Conservation (phyloP, 2,329 filamentous ascomycete genomes). For the Albifimbria verrucaria region DNA sequence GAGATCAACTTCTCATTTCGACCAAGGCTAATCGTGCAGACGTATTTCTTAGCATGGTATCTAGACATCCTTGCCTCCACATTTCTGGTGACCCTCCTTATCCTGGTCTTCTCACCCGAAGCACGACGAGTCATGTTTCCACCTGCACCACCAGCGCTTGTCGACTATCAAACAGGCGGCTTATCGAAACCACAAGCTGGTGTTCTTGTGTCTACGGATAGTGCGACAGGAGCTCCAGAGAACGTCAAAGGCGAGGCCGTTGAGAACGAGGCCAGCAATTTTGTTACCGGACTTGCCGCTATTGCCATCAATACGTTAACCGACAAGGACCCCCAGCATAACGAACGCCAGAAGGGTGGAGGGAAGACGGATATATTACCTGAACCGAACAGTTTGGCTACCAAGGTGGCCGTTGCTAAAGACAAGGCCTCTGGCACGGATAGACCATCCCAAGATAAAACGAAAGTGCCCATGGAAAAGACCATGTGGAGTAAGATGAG, state of each 20-base stretch:
- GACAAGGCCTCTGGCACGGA: constrained; percentile 41
- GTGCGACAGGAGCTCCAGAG: constrained; percentile 73
- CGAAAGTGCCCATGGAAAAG: constrained; percentile 70
- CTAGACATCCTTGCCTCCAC: constrained; percentile 63
- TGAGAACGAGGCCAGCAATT: constrained; percentile 74
- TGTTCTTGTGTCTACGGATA: constrained; percentile 68
- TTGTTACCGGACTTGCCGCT: constrained; percentile 60
- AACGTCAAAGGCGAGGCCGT: constrained; percentile 76
- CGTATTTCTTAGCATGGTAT: constrained; percentile 62
- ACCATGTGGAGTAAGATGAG: constrained; percentile 72
- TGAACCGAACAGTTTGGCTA: constrained; percentile 24
- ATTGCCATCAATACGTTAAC: constrained; percentile 64
- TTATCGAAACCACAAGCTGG: constrained; percentile 72
- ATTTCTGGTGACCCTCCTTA: constrained; percentile 52
- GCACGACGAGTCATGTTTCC: constrained; percentile 64
- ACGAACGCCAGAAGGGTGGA: constrained; percentile 38
- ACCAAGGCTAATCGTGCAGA: constrained; percentile 8
- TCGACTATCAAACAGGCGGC: constrained; percentile 63
- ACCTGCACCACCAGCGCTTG: constrained; percentile 68
- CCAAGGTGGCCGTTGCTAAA: constrained; percentile 38
- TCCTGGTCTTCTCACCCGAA: constrained; percentile 61
- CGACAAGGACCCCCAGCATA: constrained; percentile 66
- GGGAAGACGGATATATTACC: constrained; percentile 10
- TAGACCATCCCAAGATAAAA: constrained; percentile 59
- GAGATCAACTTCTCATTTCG: constrained; percentile 37